phyloP scores from a whole-genome alignment of 768 basidiomycete genomes.

The Neoboletus subvelutipes region DNA sequence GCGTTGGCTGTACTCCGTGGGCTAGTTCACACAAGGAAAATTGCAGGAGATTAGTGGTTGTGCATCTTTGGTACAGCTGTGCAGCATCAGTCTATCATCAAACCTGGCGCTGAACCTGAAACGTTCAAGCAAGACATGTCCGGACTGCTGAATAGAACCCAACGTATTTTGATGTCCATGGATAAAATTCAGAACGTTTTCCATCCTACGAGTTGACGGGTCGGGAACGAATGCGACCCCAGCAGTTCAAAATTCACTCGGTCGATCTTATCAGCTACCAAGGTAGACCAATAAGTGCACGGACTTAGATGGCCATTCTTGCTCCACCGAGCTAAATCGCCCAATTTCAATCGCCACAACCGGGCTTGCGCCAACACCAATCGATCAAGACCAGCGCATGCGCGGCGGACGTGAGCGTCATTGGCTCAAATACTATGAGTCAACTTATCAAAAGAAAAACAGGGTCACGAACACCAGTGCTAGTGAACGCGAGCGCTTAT shows the following conservation, averaged over 20 bases:
- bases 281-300: neutral
- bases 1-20: neutral
- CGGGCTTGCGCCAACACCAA: neutral
- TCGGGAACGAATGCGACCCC: neutral
- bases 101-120: neutral
- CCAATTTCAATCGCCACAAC: neutral
- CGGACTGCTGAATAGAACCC: neutral
- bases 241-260: neutral
- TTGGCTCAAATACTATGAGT: too few species aligned
- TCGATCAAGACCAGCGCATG: neutral
- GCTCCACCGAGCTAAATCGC: neutral
- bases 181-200: neutral
- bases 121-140: neutral
- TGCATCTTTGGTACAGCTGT: neutral
- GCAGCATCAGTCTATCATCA: neutral
- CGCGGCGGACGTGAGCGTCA: neutral
- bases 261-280: neutral
- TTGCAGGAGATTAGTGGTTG: neutral
- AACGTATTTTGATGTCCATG: neutral
- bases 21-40: neutral
- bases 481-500: neutral
- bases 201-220: neutral
- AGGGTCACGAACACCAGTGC: neutral
- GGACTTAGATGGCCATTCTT: neutral
- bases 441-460: neutral